These are phyloP conservation scores for Cupressus sempervirens DNA, from an alignment of 75 land plant species.

Conservation along the genomic window DNA sequence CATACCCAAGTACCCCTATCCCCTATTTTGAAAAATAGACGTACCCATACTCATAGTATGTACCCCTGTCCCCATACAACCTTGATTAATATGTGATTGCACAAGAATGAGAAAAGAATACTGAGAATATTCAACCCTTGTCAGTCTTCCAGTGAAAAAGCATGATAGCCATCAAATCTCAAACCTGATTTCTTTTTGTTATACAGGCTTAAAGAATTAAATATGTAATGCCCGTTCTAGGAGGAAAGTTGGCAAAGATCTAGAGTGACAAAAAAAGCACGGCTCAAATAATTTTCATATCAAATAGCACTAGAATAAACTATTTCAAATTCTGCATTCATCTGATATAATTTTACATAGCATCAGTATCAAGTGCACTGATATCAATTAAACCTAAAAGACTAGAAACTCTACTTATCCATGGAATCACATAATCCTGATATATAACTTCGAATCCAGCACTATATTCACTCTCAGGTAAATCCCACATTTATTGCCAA, in stretches of 20 bases:
- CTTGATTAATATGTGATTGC: neutral
- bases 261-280: neutral
- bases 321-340: neutral
- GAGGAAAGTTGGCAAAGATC: neutral
- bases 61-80: too few species aligned
- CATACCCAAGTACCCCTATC: too few species aligned
- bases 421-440: neutral
- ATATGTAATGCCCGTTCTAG: neutral
- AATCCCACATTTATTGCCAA: neutral
- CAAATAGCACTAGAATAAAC: neutral
- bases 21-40: too few species aligned
- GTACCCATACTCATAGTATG: too few species aligned
- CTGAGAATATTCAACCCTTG: neutral
- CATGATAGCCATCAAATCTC: neutral
- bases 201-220: neutral
- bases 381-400: neutral
- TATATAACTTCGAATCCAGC: neutral
- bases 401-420: neutral
- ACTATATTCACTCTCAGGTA: neutral
- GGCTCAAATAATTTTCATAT: neutral
- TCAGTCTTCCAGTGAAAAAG: neutral
- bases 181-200: neutral
- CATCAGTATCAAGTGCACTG: neutral
- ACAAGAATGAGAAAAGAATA: neutral
- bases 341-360: neutral